phyloP scores from a whole-genome alignment of 1,284 basidiomycete genomes.

The Marasmius sp. region DNA sequence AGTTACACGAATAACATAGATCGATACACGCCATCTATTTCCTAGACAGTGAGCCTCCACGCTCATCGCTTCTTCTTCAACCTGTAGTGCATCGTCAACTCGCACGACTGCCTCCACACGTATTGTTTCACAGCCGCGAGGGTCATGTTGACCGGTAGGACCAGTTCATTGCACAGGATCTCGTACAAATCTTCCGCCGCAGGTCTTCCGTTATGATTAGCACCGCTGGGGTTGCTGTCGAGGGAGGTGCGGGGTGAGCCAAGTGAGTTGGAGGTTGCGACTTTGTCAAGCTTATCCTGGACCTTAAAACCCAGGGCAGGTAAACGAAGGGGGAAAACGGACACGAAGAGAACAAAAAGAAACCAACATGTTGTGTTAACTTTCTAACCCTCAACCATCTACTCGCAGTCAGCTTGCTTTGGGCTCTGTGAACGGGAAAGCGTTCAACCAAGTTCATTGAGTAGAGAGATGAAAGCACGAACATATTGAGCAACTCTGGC shows the following conservation, averaged over 20 bases:
- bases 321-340: background rate
- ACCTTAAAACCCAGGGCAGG: constrained; percentile 45
- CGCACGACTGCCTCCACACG: constrained; percentile 75
- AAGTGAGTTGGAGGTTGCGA: constrained; percentile 30
- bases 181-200: constrained; percentile 80
- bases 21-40: no score
- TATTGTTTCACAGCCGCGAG: constrained; percentile 87
- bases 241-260: constrained; percentile 48
- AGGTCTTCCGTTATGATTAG: constrained; percentile 17
- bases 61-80: background rate
- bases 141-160: constrained; percentile 84
- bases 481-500: constrained; percentile 79
- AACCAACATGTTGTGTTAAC: constrained; percentile 76
- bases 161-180: constrained; percentile 81
- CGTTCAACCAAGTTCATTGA: constrained; percentile 11
- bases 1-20: no score
- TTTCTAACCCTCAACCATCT: constrained; percentile 85
- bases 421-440: constrained; percentile 43
- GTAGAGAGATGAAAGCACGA: constrained; percentile 25
- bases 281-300: constrained; percentile 82
- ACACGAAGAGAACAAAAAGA: background rate
- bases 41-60: background rate
- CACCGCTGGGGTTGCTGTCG: constrained; percentile 29
- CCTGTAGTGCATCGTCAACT: background rate
- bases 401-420: constrained; percentile 87